Base-by-base conservation (phyloP, 2,329 filamentous ascomycete genomes). In the Hymenoscyphus occultus region DNA sequence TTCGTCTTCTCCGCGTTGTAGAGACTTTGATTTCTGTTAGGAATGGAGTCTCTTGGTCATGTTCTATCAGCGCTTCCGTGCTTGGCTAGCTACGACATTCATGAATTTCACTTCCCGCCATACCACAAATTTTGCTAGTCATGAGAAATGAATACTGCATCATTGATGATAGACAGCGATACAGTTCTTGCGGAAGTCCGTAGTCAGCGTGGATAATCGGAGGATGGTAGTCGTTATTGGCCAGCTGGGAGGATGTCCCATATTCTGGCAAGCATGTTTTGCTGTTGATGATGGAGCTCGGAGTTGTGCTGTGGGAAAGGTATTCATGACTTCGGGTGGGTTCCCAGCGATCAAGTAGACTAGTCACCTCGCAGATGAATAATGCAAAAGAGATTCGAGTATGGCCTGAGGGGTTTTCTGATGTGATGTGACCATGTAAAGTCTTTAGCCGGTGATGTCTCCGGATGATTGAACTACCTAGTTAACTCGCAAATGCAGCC, bases 1-100 rank as follows among this genome's bases (percentile, higher is more conserved):
- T 92, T 92, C 78, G 89, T 92, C 72, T 92, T 92, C 79, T 92
- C 89, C 69, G 89, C 89, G 76, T 83, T 92, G 79, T 92, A 86
- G 75, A 76, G 70, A 70, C 69, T 67, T 64, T 40, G 12, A 28
- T 57, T 63, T 54, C 56, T 67, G 65, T 63, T 60, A 65, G 67
- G 59, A 72, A 72, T 70, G 67, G 66, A 67, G 42, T 71, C 70
- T 72, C 70, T 67, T 69, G 68, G 70, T 71, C 69, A 70, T 68
- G 70, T 73, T 71, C 65, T 68, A 71, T 74, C 71, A 69, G 72
- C 72, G 73, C 75, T 73, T 67, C 64, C 69, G 67, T 72, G 68
- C 68, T 65, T 71, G 71, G 64, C 69, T 71, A 67, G 70, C 68
- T 70, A 69, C 66, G 71, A 67, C 66, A 64, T 69, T 66, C 64